These are phyloP conservation scores for Sporisorium scitamineum DNA, from an alignment of 1,284 basidiomycete genomes.

Conservation along the genomic window DNA sequence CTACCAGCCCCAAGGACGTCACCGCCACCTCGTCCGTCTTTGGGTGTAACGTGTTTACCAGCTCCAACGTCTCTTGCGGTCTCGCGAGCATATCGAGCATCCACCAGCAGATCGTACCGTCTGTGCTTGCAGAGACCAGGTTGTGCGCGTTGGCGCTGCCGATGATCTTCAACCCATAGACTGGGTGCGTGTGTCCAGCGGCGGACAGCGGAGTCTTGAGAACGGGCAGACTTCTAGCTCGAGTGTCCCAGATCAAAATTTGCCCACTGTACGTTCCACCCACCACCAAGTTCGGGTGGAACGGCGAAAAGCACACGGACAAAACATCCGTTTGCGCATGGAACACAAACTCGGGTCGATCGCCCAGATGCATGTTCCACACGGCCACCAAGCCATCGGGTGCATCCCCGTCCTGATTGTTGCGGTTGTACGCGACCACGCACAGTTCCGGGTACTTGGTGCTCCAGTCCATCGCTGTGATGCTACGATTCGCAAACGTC, in stretches of 20 bases:
- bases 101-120: slow-evolving; percentile 97
- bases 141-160: slow-evolving; percentile 99
- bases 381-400: slow-evolving; percentile 96
- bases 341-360: slow-evolving; percentile 96
- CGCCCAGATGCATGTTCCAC: slow-evolving; percentile 94
- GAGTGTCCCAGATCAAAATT: slow-evolving; percentile 98
- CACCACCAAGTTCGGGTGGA: slow-evolving; percentile 95
- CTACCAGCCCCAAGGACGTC: slow-evolving; percentile 89
- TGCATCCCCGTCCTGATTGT: slow-evolving; percentile 77
- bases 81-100: slow-evolving; percentile 97
- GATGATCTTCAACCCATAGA: slow-evolving; percentile 96
- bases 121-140: slow-evolving; percentile 92
- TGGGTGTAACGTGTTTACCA: slow-evolving; percentile 51
- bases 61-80: slow-evolving; percentile 72
- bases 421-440: slow-evolving; percentile 96
- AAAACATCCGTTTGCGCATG: slow-evolving; percentile 98
- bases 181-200: slow-evolving; percentile 95
- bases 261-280: slow-evolving; percentile 99
- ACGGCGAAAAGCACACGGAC: slow-evolving; percentile 94
- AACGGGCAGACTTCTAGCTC: slow-evolving; percentile 87
- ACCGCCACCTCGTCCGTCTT: slow-evolving; percentile 88
- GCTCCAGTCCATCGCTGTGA: slow-evolving; percentile 97
- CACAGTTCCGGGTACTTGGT: slow-evolving; percentile 97
- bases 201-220: slow-evolving; percentile 91
- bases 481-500: slow-evolving; percentile 79